A percentile compares a stretch with the other conserved stretches of the same genome.
These are phyloP conservation scores for Pseudofabraea citricarpa DNA, from an alignment of 2,329 filamentous ascomycete species.

Conservation along the genomic window DNA sequence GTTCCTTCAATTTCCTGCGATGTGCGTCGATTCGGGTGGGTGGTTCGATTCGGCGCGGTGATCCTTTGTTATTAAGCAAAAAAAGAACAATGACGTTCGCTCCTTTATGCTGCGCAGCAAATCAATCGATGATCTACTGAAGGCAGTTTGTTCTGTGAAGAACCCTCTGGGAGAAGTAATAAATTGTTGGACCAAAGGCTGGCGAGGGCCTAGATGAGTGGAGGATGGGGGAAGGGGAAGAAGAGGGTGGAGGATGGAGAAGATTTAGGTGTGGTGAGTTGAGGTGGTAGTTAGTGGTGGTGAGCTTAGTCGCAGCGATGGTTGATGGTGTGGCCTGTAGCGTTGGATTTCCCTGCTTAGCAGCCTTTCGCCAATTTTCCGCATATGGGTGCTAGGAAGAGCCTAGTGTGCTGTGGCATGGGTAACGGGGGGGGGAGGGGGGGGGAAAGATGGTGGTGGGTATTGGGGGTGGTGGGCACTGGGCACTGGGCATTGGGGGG, in stretches of 20 bases:
- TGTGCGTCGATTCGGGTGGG: neutral
- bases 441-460: too few relatives aligned
- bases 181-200: constrained; percentile 16
- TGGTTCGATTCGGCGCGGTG: constrained; percentile 1
- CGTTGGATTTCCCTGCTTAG: neutral
- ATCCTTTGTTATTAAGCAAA: neutral
- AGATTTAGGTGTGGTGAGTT: constrained; percentile 3
- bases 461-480: too few relatives aligned
- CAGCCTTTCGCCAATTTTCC: neutral
- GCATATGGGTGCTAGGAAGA: neutral
- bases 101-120: neutral
- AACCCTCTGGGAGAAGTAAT: constrained; percentile 4
- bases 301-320: too few relatives aligned
- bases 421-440: neutral
- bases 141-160: neutral
- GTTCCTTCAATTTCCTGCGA: constrained; percentile 18
- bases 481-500: too few relatives aligned
- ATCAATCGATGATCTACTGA: constrained; percentile 2
- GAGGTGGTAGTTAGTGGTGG: neutral
- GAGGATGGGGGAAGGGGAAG: constrained; percentile 10
- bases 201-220: constrained; percentile 24
- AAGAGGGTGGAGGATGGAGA: constrained; percentile 6
- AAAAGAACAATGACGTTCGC: neutral
- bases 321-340: too few relatives aligned
- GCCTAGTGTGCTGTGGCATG: neutral